A percentile compares a stretch with the other conserved stretches of the same genome.
phyloP scores from a whole-genome alignment of 2,329 filamentous ascomycete species.

The Akanthomyces uredinophilus region DNA sequence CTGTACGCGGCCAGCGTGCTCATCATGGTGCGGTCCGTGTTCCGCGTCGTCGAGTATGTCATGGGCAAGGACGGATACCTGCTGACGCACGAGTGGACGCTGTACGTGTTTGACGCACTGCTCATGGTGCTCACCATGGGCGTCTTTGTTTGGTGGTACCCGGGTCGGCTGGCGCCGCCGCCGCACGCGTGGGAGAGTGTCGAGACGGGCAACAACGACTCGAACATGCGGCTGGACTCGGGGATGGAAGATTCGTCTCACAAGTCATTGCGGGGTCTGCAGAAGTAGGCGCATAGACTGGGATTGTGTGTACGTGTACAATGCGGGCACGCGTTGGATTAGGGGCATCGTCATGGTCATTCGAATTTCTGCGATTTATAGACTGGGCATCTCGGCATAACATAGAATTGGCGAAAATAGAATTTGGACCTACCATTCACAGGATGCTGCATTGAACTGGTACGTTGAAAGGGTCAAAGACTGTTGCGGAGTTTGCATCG shows the following conservation, averaged over 20 bases:
- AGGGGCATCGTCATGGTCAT: neutral
- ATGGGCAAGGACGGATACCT: slow-evolving; percentile 37
- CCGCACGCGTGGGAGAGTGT: slow-evolving; percentile 10
- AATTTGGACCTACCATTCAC: neutral
- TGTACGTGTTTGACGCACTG: slow-evolving; percentile 39
- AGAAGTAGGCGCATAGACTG: neutral
- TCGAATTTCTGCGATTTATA: neutral
- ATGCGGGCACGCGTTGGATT: neutral
- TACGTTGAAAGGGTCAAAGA: neutral
- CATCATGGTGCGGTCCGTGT: slow-evolving; percentile 40
- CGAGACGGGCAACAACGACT: neutral
- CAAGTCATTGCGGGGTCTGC: neutral
- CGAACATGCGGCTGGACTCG: slow-evolving; percentile 3
- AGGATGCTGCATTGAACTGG: neutral
- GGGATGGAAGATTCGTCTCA: neutral
- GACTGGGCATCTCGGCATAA: neutral
- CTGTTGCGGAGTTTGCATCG: neutral
- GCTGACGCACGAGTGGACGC: slow-evolving; percentile 34
- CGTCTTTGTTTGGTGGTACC: slow-evolving; percentile 21
- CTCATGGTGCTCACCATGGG: slow-evolving; percentile 22
- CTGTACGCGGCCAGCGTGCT: slow-evolving; percentile 34
- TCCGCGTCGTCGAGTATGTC: slow-evolving; percentile 44
- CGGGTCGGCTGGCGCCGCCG: slow-evolving; percentile 14
- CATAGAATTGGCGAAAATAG: neutral
- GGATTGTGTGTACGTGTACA: neutral